Base-by-base conservation (phyloP, 148 eudicot species). In the Silene uniflora region DNA sequence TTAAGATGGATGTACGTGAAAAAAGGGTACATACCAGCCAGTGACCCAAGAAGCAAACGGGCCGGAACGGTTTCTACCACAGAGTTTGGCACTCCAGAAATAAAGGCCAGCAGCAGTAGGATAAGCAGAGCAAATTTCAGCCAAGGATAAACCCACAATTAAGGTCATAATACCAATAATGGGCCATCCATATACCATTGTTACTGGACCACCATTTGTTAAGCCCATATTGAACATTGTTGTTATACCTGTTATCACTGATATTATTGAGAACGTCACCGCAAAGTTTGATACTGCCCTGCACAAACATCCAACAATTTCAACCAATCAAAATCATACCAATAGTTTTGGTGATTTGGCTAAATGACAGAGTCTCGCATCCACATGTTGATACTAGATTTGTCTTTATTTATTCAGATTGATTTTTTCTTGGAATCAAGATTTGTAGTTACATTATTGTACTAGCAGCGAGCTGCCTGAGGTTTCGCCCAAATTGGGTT, bases 41-140 rank as follows among this genome's bases (percentile, higher is more conserved):
- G 97, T 91, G 68, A 89, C 67, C 97, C 97, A 91, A 54, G 93
- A 84, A 21, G 93, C 86, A 62, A 89, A 85, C 1, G 97, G 90
- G 69, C 78, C 91, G 89, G 90, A 88, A 0, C 68, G 29, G 25
- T 69, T 69, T 4, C 22, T 13, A 0, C 90, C 88, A 56, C 84
- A 85, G 17, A 91, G 91, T 66, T 75, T 88, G 2, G 91, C 91
- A 21, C 91, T 88, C 97, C 97, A 91, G 60, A 85, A 91, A 64
- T 91, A 89, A 35, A 91, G 91, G 13, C 93, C 97, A 77, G 79
- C 93, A 25, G 97, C 81, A 5, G 90, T 88, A 5, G 97, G 97
- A 74, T 80, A 91, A 10, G 97, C 91, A 2, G 97, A 91, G 82
- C 93, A 89, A 27, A 89, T 91, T 80, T 89, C 97, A 9, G 93